A percentile compares a stretch with the other conserved stretches of the same genome.
phyloP scores from a whole-genome alignment of 495 filamentous ascomycete genomes.

The Astrothelium subdiscretum region DNA sequence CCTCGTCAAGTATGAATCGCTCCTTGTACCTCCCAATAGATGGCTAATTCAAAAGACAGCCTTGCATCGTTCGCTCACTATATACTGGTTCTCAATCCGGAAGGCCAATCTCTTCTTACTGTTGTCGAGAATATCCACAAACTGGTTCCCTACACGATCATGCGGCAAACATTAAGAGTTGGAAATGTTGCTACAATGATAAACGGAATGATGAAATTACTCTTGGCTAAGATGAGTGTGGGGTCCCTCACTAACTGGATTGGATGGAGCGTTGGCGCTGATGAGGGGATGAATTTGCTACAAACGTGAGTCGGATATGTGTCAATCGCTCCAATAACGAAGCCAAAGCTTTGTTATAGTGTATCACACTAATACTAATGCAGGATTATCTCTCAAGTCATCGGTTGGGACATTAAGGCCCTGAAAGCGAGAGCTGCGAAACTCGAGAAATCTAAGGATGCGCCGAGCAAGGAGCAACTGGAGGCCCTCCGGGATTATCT shows the following conservation, averaged over 20 bases:
- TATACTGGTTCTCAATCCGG: conserved; percentile 47
- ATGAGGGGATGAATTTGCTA: conserved; percentile 59
- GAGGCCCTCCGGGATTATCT: conserved; percentile 39
- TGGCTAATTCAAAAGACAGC: conserved; percentile 22
- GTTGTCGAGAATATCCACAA: conserved; percentile 45
- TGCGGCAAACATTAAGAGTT: conserved; percentile 50
- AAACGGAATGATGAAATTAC: conserved; percentile 47
- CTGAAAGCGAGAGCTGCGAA: conserved; percentile 41
- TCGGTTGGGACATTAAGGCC: conserved; percentile 49
- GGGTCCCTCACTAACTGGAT: conserved; percentile 55
- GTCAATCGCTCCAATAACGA: neutral
- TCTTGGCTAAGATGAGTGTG: conserved; percentile 53
- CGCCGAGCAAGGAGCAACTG: conserved; percentile 37
- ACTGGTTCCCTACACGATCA: conserved; percentile 47
- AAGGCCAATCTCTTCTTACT: conserved; percentile 50
- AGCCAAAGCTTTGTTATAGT: neutral
- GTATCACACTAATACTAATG: neutral
- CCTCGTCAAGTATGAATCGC: conserved; percentile 40
- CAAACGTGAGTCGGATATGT: conserved; percentile 37
- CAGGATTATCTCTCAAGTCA: conserved; percentile 51
- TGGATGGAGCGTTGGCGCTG: conserved; percentile 41
- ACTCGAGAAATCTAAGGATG: conserved; percentile 40
- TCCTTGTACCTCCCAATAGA: neutral
- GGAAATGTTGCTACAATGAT: conserved; percentile 62
- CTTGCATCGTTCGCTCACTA: conserved; percentile 54